Base-by-base conservation (phyloP, 2,329 filamentous ascomycete species). In the Fusarium siculi region DNA sequence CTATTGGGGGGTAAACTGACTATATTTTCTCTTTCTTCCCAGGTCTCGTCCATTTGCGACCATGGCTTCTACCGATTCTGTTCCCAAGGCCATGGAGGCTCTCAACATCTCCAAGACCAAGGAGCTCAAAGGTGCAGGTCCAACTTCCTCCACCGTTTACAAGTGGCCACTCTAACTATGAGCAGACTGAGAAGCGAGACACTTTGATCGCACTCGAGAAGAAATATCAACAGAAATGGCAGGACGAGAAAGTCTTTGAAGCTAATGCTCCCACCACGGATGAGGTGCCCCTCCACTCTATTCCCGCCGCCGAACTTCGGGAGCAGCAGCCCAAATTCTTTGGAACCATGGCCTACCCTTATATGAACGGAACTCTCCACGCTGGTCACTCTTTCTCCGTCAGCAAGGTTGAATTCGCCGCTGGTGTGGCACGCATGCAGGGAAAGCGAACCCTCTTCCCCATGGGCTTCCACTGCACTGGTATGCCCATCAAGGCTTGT, bases 401-500 rank as follows among this genome's bases (percentile, higher is more conserved):
- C 69, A 93, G 90, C 79, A 99, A 99, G 84, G 91, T 97, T 77
- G 96, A 99, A 84, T 99, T 98, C 82, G 92, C 91, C 65, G 90
- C 93, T 30, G 94, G 96, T 47, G 95, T 94, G 80, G 92, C 93
- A 52, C 89, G 96, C 63, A 97, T 98, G 94, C 90, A 95, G 81
- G 96, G 96, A 79, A 96, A 96, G 86, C 89, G 92, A 59, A 88
- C 92, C 64, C 87, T 98, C 59, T 98, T 96, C 81, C 96, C 96
- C 64, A 92, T 96, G 79, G 96, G 96, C 37, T 99, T 95, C 86
- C 96, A 99, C 87, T 84, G 83, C 84, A 98, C 96, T 0, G 96
- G 96, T 77, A 97, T 99, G 92, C 95, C 95, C 50, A 99, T 99
- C 87, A 98, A 98, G 84, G 95, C 96, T 10, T 97, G 94, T 79